phyloP scores from a whole-genome alignment of 495 filamentous ascomycete species.

The Hyaloscypha variabilis region DNA sequence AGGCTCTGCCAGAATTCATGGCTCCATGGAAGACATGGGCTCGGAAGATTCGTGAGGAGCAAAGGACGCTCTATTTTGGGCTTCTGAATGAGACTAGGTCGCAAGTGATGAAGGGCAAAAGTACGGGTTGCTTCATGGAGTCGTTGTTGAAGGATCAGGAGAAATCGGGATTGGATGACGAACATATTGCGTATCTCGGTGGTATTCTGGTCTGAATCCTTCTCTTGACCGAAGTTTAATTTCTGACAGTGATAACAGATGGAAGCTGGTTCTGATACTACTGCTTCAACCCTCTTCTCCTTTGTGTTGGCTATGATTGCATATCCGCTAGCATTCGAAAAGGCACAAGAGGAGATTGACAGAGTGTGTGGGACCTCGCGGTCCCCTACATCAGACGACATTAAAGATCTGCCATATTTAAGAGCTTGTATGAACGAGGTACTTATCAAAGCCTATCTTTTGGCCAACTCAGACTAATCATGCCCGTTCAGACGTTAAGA shows the following conservation, averaged over 20 bases:
- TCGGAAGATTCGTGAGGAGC: neutral
- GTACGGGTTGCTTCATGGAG: neutral
- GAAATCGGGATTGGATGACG: neutral
- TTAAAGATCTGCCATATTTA: slow-evolving; percentile 30
- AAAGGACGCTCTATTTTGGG: too few relatives aligned
- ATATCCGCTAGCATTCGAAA: slow-evolving; percentile 41
- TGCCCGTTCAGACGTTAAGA: too few relatives aligned
- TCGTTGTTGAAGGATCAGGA: neutral
- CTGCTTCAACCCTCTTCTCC: neutral
- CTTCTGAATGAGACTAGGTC: too few relatives aligned
- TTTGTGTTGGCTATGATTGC: slow-evolving; percentile 46
- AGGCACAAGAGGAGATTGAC: slow-evolving; percentile 36
- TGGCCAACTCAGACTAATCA: too few relatives aligned
- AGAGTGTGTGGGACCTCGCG: slow-evolving; percentile 30
- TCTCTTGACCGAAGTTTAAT: too few relatives aligned
- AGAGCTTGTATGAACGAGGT: too few relatives aligned
- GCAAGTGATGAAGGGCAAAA: neutral
- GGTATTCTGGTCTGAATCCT: too few relatives aligned
- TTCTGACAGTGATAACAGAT: too few relatives aligned
- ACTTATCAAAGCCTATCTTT: too few relatives aligned
- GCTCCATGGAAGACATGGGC: neutral
- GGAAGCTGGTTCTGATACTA: slow-evolving; percentile 13
- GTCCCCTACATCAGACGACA: slow-evolving; percentile 52
- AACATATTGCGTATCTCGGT: too few relatives aligned
- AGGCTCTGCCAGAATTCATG: neutral